Evolutionary conservation across 805 yeast species (phyloP).

Genomic region (Schizosaccharomyces lindneri): DNA sequence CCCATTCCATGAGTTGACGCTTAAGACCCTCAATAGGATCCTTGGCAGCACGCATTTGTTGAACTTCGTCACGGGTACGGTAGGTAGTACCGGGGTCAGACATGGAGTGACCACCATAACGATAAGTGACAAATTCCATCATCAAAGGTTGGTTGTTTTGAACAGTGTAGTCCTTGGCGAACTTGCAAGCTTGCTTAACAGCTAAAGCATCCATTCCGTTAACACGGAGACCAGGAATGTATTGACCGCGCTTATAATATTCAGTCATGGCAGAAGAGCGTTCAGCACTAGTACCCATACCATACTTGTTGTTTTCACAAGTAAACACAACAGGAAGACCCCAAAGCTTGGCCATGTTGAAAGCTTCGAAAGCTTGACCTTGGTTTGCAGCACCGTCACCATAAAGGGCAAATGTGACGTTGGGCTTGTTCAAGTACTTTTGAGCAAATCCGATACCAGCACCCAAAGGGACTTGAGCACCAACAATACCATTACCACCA

Average conservation of each 20-base stretch:
- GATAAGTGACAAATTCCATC: slow-evolving; percentile 89
- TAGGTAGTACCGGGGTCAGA: slow-evolving; percentile 99
- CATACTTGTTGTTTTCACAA: slow-evolving; percentile 97
- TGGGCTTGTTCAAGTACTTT: slow-evolving; percentile 58
- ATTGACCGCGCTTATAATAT: slow-evolving; percentile 97
- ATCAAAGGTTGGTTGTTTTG: slow-evolving; percentile 91
- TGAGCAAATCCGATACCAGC: slow-evolving; percentile 97
- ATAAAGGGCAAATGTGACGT: slow-evolving; percentile 68
- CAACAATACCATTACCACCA: slow-evolving; percentile 99
- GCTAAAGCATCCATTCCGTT: slow-evolving; percentile 98
- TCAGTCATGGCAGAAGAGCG: slow-evolving; percentile 93
- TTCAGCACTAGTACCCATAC: slow-evolving; percentile 97
- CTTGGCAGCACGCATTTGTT: slow-evolving; percentile 94
- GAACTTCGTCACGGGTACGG: slow-evolving; percentile 98
- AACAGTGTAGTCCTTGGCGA: slow-evolving; percentile 88
- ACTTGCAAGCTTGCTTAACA: slow-evolving; percentile 82
- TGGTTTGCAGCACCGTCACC: slow-evolving; percentile 99
- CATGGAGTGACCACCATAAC: slow-evolving; percentile 99
- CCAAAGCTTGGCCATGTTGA: slow-evolving; percentile 98
- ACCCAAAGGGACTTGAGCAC: slow-evolving; percentile 97
- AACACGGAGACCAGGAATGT: slow-evolving; percentile 93
- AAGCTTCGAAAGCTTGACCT: slow-evolving; percentile 95
- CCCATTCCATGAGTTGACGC: slow-evolving; percentile 56
- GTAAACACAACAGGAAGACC: slow-evolving; percentile 82
- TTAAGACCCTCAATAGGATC: slow-evolving; percentile 95